These are phyloP conservation scores for Phytophthora uliginosa DNA, from an alignment of 352 stramenopile species.

Conservation along the genomic window DNA sequence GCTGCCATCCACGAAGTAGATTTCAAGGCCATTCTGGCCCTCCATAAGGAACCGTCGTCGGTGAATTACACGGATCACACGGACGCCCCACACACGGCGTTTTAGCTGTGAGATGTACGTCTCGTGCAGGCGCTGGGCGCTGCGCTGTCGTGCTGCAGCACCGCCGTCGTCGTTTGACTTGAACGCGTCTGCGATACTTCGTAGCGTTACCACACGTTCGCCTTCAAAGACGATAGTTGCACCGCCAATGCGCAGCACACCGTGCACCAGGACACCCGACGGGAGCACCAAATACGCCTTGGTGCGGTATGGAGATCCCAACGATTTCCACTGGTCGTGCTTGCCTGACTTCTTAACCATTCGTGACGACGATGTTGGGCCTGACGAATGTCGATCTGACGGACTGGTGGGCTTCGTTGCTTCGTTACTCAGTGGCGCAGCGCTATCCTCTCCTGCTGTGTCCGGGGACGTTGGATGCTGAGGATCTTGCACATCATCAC, in stretches of 20 bases:
- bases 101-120: slow-evolving; percentile 78
- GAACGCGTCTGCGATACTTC: slow-evolving; percentile 62
- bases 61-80: slow-evolving; percentile 85
- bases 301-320: slow-evolving; percentile 73
- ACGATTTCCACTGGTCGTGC: slow-evolving; percentile 77
- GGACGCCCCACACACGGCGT: slow-evolving; percentile 80
- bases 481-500: slow-evolving; percentile 17
- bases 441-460: slow-evolving; percentile 28
- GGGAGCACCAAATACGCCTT: slow-evolving; percentile 84
- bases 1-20: slow-evolving; percentile 90
- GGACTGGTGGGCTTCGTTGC: slow-evolving; percentile 29
- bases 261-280: slow-evolving; percentile 79
- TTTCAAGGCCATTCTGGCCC: slow-evolving; percentile 74
- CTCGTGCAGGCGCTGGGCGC: slow-evolving; percentile 54
- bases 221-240: slow-evolving; percentile 87
- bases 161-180: slow-evolving; percentile 54
- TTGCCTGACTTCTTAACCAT: slow-evolving; percentile 50
- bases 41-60: slow-evolving; percentile 82
- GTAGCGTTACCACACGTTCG: slow-evolving; percentile 76
- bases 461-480: slow-evolving; percentile 28
- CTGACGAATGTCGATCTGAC: slow-evolving; percentile 25
- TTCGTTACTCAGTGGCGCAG: slow-evolving; percentile 19
- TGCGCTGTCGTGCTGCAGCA: slow-evolving; percentile 34
- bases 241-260: slow-evolving; percentile 74
- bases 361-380: slow-evolving; percentile 26